Evolutionary conservation across 2,329 filamentous ascomycete genomes (phyloP).

Genomic region (Paradendryphiella salina): DNA sequence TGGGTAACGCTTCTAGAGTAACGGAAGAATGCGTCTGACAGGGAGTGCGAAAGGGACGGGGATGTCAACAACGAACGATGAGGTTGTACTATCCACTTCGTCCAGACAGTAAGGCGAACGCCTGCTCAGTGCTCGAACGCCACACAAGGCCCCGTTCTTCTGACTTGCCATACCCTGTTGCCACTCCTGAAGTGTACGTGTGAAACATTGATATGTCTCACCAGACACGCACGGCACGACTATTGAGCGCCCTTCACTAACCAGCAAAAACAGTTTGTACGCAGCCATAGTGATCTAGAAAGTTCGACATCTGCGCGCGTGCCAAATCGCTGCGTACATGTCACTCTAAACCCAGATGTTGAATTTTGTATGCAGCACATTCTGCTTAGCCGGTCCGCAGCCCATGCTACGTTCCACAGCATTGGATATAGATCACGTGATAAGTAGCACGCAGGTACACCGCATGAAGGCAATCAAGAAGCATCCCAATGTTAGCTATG

Average conservation of each 20-base stretch:
- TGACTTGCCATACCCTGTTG: neutral
- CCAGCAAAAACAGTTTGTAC: neutral
- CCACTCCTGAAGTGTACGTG: neutral
- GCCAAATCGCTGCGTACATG: neutral
- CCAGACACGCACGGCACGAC: slow-evolving; percentile 1
- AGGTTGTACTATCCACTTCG: neutral
- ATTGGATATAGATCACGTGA: slow-evolving; percentile 18
- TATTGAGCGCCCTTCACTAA: neutral
- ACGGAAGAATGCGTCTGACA: slow-evolving; percentile 25
- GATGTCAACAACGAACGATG: slow-evolving; percentile 12
- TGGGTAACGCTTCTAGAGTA: slow-evolving; percentile 11
- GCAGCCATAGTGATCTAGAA: neutral
- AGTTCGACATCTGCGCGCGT: neutral
- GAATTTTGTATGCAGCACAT: neutral
- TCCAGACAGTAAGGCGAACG: slow-evolving; percentile 11
- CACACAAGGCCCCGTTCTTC: neutral
- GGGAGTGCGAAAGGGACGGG: slow-evolving; percentile 19
- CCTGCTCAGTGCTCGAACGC: slow-evolving; percentile 11
- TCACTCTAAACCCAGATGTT: neutral
- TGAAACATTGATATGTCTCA: neutral
- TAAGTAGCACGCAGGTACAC: slow-evolving; percentile 14
- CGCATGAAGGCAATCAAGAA: neutral
- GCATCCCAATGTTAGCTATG: neutral
- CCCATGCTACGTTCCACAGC: slow-evolving; percentile 20
- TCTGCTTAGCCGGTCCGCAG: slow-evolving; percentile 14